phyloP scores from a whole-genome alignment of 2,329 filamentous ascomycete genomes.

The Alternaria brassicae region DNA sequence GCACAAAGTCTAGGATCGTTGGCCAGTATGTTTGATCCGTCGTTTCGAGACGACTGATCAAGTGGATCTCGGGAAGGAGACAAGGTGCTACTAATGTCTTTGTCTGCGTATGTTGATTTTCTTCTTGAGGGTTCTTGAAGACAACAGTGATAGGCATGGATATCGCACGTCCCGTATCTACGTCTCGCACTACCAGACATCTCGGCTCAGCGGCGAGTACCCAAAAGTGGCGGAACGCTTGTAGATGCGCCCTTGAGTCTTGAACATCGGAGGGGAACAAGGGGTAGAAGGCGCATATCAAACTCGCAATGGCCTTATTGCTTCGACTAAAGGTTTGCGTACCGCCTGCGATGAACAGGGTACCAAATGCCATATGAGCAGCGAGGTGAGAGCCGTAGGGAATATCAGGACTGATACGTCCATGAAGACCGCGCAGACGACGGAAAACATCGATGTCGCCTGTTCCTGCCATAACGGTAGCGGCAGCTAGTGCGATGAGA shows the following conservation, averaged over 20 bases:
- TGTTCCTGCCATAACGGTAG: slow-evolving; percentile 94
- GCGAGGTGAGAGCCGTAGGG: slow-evolving; percentile 95
- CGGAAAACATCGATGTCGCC: slow-evolving; percentile 87
- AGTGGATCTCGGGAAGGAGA: slow-evolving; percentile 68
- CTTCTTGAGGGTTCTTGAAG: slow-evolving; percentile 53
- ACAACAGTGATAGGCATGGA: slow-evolving; percentile 73
- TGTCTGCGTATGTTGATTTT: slow-evolving; percentile 2
- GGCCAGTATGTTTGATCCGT: slow-evolving; percentile 78
- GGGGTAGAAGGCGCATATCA: slow-evolving; percentile 93
- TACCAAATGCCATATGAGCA: slow-evolving; percentile 87
- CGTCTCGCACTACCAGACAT: slow-evolving; percentile 86
- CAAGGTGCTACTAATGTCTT: slow-evolving; percentile 60
- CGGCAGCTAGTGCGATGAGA: slow-evolving; percentile 78
- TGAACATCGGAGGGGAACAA: slow-evolving; percentile 88
- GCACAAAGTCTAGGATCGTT: slow-evolving; percentile 75
- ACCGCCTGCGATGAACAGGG: slow-evolving; percentile 89
- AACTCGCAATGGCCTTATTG: slow-evolving; percentile 81
- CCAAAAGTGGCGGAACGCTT: slow-evolving; percentile 98
- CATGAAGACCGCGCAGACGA: slow-evolving; percentile 85
- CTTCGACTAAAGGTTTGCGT: slow-evolving; percentile 91
- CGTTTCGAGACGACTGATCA: slow-evolving; percentile 68
- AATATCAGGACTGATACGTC: slow-evolving; percentile 80
- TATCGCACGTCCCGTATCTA: slow-evolving; percentile 81
- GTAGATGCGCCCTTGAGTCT: slow-evolving; percentile 92
- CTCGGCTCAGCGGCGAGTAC: slow-evolving; percentile 89